Evolutionary conservation across 805 yeast genomes (phyloP), one percentile per base, ranked within the genome.

Genomic region (Teunomyces pallodes): DNA sequence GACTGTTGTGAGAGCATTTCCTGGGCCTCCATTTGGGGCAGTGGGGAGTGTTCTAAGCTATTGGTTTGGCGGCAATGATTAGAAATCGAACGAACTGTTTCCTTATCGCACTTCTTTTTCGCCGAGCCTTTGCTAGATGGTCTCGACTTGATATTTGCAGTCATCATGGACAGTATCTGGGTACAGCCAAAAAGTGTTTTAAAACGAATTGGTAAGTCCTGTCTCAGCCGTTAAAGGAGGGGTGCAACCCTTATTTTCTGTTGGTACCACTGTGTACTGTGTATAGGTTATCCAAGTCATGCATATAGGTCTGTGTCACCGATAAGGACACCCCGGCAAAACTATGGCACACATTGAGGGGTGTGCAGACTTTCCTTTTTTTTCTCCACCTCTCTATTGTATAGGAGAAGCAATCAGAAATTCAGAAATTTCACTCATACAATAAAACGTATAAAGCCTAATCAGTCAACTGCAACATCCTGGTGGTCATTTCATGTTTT

Each of bases 281-380:
- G 41, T 38, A 38, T 26, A 38, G 30, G 14, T 26, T 12, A 38
- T 24, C 17, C 30, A 38, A 6, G 30, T 38, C 30, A 26, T 38
- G 41, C 28, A 38, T 38, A 26, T 26, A n/a, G 41, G 14, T 20
- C 28, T 17, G 39, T 36, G 39, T 36, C 41, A 38, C 41, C 14
- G 41, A 38, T 38, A 38, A 26, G 30, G 39, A 32, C 35, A 20
- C 24, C 6, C 24, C 24, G 6, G 24, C 6, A 20, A 20, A 5
- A 20, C 6, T 20, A 5, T 20, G 24, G 24, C 24, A 20, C 6
- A 20, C 24, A 20, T 20, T 20, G 24, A 20, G 24, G 24, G 6
- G 24, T 4, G 5, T 20, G 24, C 5, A 20, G 6, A 20, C 6
- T 5, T 20, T 20, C 24, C 4, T 20, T 5, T 20, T 17, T 17